A percentile compares a stretch with the other conserved stretches of the same genome.
Conservation (phyloP, 352 stramenopile species). For the Pythium utonaiense region DNA sequence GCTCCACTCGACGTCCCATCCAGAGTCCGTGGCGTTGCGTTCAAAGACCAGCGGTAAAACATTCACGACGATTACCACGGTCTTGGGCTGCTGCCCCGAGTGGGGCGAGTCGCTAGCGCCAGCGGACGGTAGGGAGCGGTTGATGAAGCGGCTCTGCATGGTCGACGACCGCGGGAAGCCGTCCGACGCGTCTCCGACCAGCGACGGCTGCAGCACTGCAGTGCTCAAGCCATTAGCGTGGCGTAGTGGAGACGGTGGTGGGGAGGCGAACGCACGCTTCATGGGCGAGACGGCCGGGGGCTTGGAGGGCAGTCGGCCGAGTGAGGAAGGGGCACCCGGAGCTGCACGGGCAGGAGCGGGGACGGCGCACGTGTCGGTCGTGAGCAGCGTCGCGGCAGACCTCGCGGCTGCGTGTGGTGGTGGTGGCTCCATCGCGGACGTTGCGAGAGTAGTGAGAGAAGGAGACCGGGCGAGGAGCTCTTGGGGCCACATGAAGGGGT, state of each 20-base stretch:
- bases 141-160: not conserved
- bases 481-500: not conserved
- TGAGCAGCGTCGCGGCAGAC: not conserved
- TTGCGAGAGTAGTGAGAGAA: not conserved
- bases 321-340: not conserved
- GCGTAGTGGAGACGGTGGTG: constrained; percentile 10
- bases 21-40: constrained; percentile 35
- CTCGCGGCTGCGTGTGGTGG: not conserved
- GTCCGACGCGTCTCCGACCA: constrained; percentile 10
- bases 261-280: not conserved
- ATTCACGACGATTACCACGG: constrained; percentile 77
- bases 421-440: not conserved
- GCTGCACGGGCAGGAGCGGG: not conserved
- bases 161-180: constrained; percentile 5
- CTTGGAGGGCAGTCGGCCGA: not conserved
- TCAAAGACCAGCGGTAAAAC: constrained; percentile 75
- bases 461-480: not conserved
- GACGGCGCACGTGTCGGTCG: constrained; percentile 13
- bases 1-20: constrained; percentile 67
- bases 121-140: not conserved
- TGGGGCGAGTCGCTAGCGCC: not conserved
- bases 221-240: constrained; percentile 16
- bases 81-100: constrained; percentile 29
- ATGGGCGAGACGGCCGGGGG: not conserved
- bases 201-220: constrained; percentile 8